phyloP scores from a whole-genome alignment of 768 basidiomycete species.

The Symmetrospora coprosmae region DNA sequence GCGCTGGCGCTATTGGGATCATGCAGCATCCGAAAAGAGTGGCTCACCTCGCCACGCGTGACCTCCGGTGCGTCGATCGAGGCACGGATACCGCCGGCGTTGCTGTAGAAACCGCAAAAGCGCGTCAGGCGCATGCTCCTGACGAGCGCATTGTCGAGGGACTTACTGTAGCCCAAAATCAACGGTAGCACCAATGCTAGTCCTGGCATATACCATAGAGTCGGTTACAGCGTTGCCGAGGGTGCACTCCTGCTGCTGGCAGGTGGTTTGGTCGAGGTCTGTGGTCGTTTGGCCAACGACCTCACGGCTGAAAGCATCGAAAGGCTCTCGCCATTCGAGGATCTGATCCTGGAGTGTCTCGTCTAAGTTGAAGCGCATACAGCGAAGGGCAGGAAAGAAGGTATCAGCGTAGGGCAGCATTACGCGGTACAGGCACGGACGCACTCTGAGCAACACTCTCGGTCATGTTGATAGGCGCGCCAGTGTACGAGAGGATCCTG shows the following conservation, averaged over 20 bases:
- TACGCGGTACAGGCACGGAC: neutral
- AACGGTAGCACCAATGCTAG: constrained; percentile 32
- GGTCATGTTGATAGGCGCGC: constrained; percentile 42
- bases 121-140: constrained; percentile 30
- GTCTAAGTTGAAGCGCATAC: constrained; percentile 35
- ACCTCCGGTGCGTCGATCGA: constrained; percentile 41
- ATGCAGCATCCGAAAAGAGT: neutral
- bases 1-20: neutral
- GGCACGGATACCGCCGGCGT: constrained; percentile 42
- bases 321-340: constrained; percentile 40
- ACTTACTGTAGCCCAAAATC: neutral
- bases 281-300: constrained; percentile 39
- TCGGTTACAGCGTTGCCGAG: constrained; percentile 43
- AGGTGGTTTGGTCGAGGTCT: constrained; percentile 40
- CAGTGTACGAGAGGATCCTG: constrained; percentile 40
- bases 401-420: neutral
- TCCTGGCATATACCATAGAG: constrained; percentile 40
- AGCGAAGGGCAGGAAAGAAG: too few species aligned
- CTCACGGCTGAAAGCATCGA: constrained; percentile 36
- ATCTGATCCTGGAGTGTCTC: constrained; percentile 39
- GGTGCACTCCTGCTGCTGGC: constrained; percentile 36
- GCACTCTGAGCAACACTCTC: constrained; percentile 33
- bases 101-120: too few species aligned
- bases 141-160: neutral
- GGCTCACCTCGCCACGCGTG: constrained; percentile 37